phyloP scores from a whole-genome alignment of 2,329 filamentous ascomycete species.

The Botrytis medusae region DNA sequence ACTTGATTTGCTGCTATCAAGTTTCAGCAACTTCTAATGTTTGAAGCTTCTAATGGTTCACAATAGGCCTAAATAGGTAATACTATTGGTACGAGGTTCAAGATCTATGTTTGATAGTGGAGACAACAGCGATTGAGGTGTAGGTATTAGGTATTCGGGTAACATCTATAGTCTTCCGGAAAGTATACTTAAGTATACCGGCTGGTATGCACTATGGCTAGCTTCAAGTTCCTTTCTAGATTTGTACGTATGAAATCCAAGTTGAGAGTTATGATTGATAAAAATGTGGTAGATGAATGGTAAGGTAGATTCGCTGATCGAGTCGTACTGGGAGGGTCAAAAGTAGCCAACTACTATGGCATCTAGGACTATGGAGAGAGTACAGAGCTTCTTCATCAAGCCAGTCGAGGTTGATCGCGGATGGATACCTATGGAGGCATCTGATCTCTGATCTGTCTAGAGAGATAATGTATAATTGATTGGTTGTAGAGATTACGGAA shows the following conservation, averaged over 20 bases:
- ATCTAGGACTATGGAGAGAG: background rate
- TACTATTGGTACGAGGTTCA: background rate
- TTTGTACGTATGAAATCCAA: background rate
- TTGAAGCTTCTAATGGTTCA: background rate
- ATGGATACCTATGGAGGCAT: background rate
- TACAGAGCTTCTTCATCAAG: background rate
- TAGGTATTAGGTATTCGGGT: background rate
- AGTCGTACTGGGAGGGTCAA: background rate
- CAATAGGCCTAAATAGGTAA: background rate
- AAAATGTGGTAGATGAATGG: background rate
- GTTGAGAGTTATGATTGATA: background rate
- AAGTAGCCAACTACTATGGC: background rate
- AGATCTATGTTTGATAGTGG: conserved; percentile 10
- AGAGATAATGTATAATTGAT: background rate
- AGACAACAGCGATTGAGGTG: background rate
- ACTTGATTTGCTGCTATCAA: conserved; percentile 3
- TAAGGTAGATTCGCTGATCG: background rate
- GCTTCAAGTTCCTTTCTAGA: background rate
- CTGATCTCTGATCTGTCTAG: background rate
- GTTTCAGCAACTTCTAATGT: background rate
- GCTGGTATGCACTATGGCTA: background rate
- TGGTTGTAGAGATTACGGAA: background rate
- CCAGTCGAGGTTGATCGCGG: background rate
- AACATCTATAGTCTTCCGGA: conserved; percentile 11
- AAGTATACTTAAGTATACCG: background rate